These are phyloP conservation scores for Neonectria magnoliae DNA, from an alignment of 2,329 filamentous ascomycete genomes.

Conservation along the genomic window DNA sequence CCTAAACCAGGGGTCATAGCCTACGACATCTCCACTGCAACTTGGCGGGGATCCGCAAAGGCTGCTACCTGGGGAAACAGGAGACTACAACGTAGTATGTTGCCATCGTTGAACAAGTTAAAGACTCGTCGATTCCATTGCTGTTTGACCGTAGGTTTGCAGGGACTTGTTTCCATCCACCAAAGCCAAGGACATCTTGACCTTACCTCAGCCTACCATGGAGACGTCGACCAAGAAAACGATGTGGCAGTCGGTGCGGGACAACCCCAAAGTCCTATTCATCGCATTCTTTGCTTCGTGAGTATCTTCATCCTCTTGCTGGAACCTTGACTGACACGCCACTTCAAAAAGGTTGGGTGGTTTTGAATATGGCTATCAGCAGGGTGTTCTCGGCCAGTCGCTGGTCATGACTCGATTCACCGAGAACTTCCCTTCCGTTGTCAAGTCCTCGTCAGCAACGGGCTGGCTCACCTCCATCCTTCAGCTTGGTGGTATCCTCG, in stretches of 20 bases:
- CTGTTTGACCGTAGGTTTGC: neutral
- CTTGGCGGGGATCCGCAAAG: neutral
- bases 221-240: neutral
- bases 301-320: neutral
- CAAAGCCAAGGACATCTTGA: neutral
- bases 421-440: conserved; percentile 46
- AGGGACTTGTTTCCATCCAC: neutral
- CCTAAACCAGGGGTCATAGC: neutral
- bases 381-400: conserved; percentile 59
- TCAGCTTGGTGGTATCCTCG: conserved; percentile 59
- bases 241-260: neutral
- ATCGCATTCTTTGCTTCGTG: neutral
- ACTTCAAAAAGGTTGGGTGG: conserved; percentile 48
- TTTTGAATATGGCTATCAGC: conserved; percentile 62
- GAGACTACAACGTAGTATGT: neutral
- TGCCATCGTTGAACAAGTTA: neutral
- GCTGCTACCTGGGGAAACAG: neutral
- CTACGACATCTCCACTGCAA: neutral
- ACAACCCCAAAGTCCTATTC: neutral
- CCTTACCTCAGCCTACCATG: neutral
- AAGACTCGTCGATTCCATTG: neutral
- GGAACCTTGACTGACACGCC: neutral
- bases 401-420: conserved; percentile 57
- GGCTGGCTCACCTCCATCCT: conserved; percentile 64
- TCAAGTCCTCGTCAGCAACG: conserved; percentile 57